Conservation (phyloP, 371 early-diverging fungal genomes). For the Caulochytrium protostelioides region DNA sequence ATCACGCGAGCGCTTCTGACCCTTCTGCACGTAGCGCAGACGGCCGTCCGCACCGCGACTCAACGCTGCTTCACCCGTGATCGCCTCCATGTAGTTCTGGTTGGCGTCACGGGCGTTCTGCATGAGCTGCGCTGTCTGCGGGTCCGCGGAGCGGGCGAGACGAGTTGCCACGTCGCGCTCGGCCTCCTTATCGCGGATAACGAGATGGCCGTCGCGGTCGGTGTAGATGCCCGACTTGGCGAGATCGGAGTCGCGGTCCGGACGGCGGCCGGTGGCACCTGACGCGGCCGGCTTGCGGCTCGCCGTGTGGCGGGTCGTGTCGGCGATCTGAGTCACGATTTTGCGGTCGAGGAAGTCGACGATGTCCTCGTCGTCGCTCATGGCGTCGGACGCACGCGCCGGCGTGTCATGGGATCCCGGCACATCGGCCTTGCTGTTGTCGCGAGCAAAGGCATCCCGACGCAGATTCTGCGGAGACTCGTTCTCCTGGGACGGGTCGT, state of each 20-base stretch:
- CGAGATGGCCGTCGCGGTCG: constrained; percentile 49
- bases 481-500: constrained; percentile 10
- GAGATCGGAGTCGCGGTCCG: constrained; percentile 21
- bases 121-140: no score
- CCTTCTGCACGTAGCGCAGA: constrained; percentile 50
- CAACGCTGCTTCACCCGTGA: constrained; percentile 29
- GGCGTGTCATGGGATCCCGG: constrained; percentile 6
- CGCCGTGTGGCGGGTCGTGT: constrained; percentile 1
- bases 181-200: constrained; percentile 43
- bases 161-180: no score
- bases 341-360: constrained; percentile 79
- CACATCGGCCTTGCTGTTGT: constrained; percentile 67
- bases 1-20: constrained; percentile 8
- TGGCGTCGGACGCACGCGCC: constrained; percentile 8
- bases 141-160: no score
- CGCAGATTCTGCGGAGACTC: no score
- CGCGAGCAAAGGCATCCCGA: constrained; percentile 71
- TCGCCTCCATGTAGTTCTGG: constrained; percentile 9
- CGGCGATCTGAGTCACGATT: constrained; percentile 51
- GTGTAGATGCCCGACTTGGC: constrained; percentile 33
- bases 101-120: not conserved
- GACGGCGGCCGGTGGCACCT: not conserved
- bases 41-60: constrained; percentile 54
- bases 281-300: constrained; percentile 8
- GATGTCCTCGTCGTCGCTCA: constrained; percentile 53